Conservation (phyloP, 192 early-diverging fungal genomes). For the Backusella psychrophila region DNA sequence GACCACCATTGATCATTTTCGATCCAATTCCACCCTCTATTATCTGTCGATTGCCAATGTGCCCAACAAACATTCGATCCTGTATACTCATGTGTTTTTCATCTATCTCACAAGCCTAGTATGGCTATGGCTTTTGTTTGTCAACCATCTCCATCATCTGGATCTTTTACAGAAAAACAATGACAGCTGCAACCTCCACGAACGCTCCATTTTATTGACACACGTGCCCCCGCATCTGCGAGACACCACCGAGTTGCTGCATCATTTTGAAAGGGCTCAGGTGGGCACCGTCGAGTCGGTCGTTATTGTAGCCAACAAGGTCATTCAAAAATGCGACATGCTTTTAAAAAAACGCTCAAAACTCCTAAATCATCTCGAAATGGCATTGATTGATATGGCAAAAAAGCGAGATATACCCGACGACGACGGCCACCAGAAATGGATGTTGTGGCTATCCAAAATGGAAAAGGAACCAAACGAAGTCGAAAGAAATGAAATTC, state of each 20-base stretch:
- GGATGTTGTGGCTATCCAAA: background rate
- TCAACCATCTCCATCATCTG: slow-evolving; percentile 55
- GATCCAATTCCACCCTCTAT: slow-evolving; percentile 23
- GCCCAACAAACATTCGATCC: slow-evolving; percentile 20
- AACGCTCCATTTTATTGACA: slow-evolving; percentile 27
- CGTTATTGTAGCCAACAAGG: slow-evolving; percentile 17
- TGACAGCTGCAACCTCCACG: background rate
- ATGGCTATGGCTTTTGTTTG: slow-evolving; percentile 56
- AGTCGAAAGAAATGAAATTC: background rate
- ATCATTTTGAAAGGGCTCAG: slow-evolving; percentile 19
- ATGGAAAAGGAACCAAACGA: background rate
- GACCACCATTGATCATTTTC: slow-evolving; percentile 17
- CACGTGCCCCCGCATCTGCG: slow-evolving; percentile 26
- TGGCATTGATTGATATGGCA: slow-evolving; percentile 15
- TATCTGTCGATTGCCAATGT: slow-evolving; percentile 49
- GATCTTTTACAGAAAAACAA: slow-evolving; percentile 42
- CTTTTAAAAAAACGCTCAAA: slow-evolving; percentile 17
- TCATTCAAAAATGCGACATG: slow-evolving; percentile 15
- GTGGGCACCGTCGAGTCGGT: slow-evolving; percentile 25
- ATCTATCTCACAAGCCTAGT: slow-evolving; percentile 44
- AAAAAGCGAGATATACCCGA: background rate
- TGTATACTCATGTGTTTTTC: slow-evolving; percentile 57
- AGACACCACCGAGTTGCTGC: slow-evolving; percentile 9
- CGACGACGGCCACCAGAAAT: background rate
- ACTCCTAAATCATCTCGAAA: slow-evolving; percentile 25